phyloP scores from a whole-genome alignment of 768 basidiomycete genomes.

The Vishniacozyma victoriae region DNA sequence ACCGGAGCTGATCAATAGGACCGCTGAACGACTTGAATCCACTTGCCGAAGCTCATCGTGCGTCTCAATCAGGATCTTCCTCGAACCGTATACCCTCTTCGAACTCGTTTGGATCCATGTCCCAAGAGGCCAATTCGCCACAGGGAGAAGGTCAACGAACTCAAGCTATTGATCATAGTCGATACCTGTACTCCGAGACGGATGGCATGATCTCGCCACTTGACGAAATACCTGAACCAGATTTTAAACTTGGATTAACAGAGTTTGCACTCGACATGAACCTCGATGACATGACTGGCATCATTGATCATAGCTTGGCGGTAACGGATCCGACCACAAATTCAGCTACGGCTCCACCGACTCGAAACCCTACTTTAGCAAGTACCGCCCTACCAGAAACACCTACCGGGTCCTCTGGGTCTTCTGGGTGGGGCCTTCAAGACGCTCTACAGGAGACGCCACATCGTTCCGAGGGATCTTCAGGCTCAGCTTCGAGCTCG shows the following conservation, averaged over 20 bases:
- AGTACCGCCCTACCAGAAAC: slow-evolving; percentile 11
- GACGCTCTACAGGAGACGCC: slow-evolving; percentile 17
- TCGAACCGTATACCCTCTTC: slow-evolving; percentile 14
- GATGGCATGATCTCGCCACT: slow-evolving; percentile 25
- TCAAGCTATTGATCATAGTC: not conserved
- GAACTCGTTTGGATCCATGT: slow-evolving; percentile 17
- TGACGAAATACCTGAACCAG: slow-evolving; percentile 24
- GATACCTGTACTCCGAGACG: not conserved
- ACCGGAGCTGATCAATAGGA: not conserved
- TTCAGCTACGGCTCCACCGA: too few relatives aligned
- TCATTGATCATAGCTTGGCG: slow-evolving; percentile 55
- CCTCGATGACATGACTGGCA: slow-evolving; percentile 72
- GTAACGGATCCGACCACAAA: too few relatives aligned
- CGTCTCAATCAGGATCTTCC: slow-evolving; percentile 23
- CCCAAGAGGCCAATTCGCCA: not conserved
- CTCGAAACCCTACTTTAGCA: slow-evolving; percentile 16
- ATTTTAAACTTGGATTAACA: too few relatives aligned
- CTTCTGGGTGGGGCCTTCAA: slow-evolving; percentile 12
- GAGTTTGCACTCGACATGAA: slow-evolving; percentile 61
- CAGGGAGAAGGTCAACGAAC: not conserved
- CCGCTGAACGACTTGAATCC: not conserved
- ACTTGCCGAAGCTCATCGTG: slow-evolving; percentile 7
- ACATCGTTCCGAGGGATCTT: slow-evolving; percentile 18
- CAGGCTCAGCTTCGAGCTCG: slow-evolving; percentile 14
- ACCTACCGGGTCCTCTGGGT: slow-evolving; percentile 3